A percentile compares a stretch with the other conserved stretches of the same genome.
phyloP scores from a whole-genome alignment of 345 rosid species.

The Populus nigra region DNA sequence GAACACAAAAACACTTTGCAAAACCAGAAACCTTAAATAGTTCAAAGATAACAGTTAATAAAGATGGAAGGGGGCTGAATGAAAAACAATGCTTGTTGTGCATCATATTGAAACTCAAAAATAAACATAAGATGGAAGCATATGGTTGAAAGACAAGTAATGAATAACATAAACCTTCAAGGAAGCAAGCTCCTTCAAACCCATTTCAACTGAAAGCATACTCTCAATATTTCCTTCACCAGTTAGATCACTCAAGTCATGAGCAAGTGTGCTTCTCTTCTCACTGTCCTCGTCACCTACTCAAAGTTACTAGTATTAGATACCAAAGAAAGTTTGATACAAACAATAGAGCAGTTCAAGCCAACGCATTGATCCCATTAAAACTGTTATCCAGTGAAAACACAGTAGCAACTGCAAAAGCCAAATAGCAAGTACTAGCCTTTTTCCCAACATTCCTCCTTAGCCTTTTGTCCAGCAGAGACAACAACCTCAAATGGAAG shows the following conservation, averaged over 20 bases:
- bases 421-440: conserved; percentile 43
- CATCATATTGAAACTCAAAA: not conserved
- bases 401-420: not conserved
- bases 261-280: conserved; percentile 41
- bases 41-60: not conserved
- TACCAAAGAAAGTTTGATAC: not conserved
- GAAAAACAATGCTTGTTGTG: not conserved
- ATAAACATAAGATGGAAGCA: not conserved
- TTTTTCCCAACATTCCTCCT: conserved; percentile 71
- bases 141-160: not conserved
- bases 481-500: conserved; percentile 93
- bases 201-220: conserved; percentile 98
- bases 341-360: not conserved
- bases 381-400: not conserved
- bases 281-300: conserved; percentile 23
- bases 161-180: conserved; percentile 59
- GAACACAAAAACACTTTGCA: not conserved
- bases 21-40: not conserved
- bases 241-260: conserved; percentile 63
- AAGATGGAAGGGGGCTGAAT: not conserved
- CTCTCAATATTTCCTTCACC: conserved; percentile 99
- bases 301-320: conserved; percentile 4
- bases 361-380: conserved; percentile 2
- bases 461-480: conserved; percentile 79
- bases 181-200: conserved; percentile 82